Percentiles rank a stretch among this genome's conserved stretches.
Evolutionary conservation across 148 eudicot species (phyloP).

Genomic region (Hydrangea macrophylla): DNA sequence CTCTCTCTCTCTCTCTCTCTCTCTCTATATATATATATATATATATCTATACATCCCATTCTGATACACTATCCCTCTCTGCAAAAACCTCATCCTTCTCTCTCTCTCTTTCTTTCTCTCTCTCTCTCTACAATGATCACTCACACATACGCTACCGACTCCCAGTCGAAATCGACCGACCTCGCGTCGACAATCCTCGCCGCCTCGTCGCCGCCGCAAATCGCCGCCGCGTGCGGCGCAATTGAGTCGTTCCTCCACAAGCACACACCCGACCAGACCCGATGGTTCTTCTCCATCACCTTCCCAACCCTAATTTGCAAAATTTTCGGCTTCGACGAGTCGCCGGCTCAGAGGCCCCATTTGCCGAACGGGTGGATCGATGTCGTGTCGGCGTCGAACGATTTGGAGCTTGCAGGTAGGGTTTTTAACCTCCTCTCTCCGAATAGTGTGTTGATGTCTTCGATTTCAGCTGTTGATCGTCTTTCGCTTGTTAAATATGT

Average conservation of each 20-base stretch:
- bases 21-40: background rate
- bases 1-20: conserved; percentile 13
- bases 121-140: conserved; percentile 43
- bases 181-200: conserved; percentile 59
- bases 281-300: conserved; percentile 83
- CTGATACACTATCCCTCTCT: background rate
- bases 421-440: conserved; percentile 61
- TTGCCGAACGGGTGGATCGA: conserved; percentile 62
- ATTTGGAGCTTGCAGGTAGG: conserved; percentile 45
- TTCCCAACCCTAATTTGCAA: conserved; percentile 79
- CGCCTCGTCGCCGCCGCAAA: conserved; percentile 55
- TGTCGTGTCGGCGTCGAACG: conserved; percentile 27
- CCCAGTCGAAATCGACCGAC: conserved; percentile 67
- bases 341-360: conserved; percentile 28
- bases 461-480: conserved; percentile 66
- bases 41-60: background rate
- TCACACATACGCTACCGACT: conserved; percentile 56
- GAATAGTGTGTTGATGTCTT: conserved; percentile 49
- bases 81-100: background rate
- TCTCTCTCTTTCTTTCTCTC: too few relatives aligned
- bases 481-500: conserved; percentile 69
- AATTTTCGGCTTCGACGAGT: conserved; percentile 70
- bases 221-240: conserved; percentile 52
- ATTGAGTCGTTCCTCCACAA: conserved; percentile 54
- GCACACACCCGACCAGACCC: conserved; percentile 69